Percentiles rank a stretch among this genome's conserved stretches.
Evolutionary conservation across 352 stramenopile genomes (phyloP).

Genomic region (Phytophthora europaea): DNA sequence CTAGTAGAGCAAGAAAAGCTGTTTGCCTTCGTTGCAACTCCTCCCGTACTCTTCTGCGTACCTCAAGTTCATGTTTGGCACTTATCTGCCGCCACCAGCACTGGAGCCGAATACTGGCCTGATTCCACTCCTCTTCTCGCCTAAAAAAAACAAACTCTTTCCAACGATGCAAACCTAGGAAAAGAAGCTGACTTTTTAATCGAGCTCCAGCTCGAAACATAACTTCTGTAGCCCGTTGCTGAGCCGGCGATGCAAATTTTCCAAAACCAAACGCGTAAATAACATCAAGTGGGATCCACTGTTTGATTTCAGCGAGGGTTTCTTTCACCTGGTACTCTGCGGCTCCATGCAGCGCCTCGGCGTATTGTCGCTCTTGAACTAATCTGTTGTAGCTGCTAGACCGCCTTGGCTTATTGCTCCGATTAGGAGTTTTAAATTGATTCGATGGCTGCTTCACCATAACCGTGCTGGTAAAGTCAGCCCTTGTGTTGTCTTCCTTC

Average conservation of each 20-base stretch:
- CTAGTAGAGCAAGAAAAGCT: conserved; percentile 49
- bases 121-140: conserved; percentile 22
- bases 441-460: conserved; percentile 2
- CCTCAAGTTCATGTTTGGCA: conserved; percentile 36
- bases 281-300: conserved; percentile 71
- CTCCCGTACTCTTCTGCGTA: conserved; percentile 35
- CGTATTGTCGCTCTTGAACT: conserved; percentile 12
- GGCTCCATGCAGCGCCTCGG: conserved; percentile 22
- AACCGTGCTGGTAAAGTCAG: neutral
- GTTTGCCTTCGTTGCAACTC: conserved; percentile 63
- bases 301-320: conserved; percentile 60
- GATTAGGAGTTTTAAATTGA: neutral
- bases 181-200: conserved; percentile 52
- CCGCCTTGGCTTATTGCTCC: conserved; percentile 4
- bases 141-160: conserved; percentile 32
- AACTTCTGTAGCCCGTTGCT: conserved; percentile 62
- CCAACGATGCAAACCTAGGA: conserved; percentile 60
- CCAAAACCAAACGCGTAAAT: conserved; percentile 71
- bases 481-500: neutral
- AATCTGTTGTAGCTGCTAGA: conserved; percentile 29
- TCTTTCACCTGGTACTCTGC: conserved; percentile 52
- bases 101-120: conserved; percentile 42
- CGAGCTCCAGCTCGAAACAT: conserved; percentile 55
- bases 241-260: conserved; percentile 68
- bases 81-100: conserved; percentile 72